A percentile compares a stretch with the other conserved stretches of the same genome.
These are phyloP conservation scores for Stylonectria norvegica DNA, from an alignment of 2,329 filamentous ascomycete genomes.

Conservation along the genomic window DNA sequence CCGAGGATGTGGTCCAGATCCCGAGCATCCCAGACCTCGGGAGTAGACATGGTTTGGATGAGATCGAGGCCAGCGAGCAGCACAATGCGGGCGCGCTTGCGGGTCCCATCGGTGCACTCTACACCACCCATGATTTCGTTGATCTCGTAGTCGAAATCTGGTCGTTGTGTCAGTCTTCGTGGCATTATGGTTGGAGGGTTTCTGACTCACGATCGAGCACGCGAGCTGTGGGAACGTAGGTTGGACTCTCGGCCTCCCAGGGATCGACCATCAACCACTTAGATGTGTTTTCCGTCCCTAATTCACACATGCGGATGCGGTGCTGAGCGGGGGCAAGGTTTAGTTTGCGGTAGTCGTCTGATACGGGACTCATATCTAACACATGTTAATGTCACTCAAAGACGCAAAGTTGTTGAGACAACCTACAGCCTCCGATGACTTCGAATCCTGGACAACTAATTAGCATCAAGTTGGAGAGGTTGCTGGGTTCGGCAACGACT, in stretches of 20 bases:
- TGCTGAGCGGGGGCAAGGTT: slow-evolving; percentile 37
- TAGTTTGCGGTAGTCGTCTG: slow-evolving; percentile 37
- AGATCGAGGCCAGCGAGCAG: slow-evolving; percentile 77
- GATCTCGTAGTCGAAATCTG: slow-evolving; percentile 82
- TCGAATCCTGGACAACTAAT: slow-evolving; percentile 55
- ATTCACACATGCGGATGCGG: slow-evolving; percentile 71
- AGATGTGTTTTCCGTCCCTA: slow-evolving; percentile 71
- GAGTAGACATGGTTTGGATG: slow-evolving; percentile 69
- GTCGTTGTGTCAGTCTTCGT: no score
- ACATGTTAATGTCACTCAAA: no score
- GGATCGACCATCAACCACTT: slow-evolving; percentile 80
- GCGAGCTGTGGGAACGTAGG: slow-evolving; percentile 80
- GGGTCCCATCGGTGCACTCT: slow-evolving; percentile 62
- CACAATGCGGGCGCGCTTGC: slow-evolving; percentile 67
- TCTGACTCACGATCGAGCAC: slow-evolving; percentile 63
- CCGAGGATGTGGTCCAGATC: slow-evolving; percentile 88
- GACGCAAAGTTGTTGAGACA: no score
- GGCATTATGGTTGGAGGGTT: neutral
- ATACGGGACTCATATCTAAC: slow-evolving; percentile 30
- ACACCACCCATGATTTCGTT: slow-evolving; percentile 76
- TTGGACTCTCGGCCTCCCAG: slow-evolving; percentile 80
- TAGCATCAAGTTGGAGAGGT: no score
- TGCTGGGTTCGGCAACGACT: no score
- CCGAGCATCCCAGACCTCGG: slow-evolving; percentile 75
- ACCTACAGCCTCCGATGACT: slow-evolving; percentile 69